Evolutionary conservation across 169 alveolate species (phyloP).

Genomic region (Eimeria brunetti): DNA sequence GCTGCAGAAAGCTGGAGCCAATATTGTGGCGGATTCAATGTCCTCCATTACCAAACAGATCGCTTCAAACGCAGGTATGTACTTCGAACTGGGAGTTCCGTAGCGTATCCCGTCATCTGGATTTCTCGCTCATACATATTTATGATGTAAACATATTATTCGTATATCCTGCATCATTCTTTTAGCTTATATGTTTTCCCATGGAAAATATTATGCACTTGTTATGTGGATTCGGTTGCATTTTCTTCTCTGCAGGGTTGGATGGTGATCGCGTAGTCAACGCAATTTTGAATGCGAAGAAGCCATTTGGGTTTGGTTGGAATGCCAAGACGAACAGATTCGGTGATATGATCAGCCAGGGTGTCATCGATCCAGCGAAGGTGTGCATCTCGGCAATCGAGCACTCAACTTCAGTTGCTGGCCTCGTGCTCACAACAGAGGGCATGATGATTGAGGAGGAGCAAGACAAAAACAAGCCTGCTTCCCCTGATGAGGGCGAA

Average conservation of each 20-base stretch:
- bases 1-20: slow-evolving; percentile 92
- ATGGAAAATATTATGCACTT: too few relatives aligned
- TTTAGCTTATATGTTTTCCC: too few relatives aligned
- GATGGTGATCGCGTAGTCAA: slow-evolving; percentile 91
- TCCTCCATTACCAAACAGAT: slow-evolving; percentile 89
- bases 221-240: not conserved
- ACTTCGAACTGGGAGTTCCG: not conserved
- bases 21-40: slow-evolving; percentile 90
- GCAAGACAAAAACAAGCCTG: slow-evolving; percentile 88
- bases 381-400: slow-evolving; percentile 91
- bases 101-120: not conserved
- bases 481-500: slow-evolving; percentile 22
- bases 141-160: not conserved
- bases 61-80: slow-evolving; percentile 89
- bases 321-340: slow-evolving; percentile 91
- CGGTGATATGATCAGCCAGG: slow-evolving; percentile 93
- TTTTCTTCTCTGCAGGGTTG: slow-evolving; percentile 82
- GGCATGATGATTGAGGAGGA: slow-evolving; percentile 94
- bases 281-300: slow-evolving; percentile 88
- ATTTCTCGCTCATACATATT: not conserved
- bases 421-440: slow-evolving; percentile 93
- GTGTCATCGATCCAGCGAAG: slow-evolving; percentile 94
- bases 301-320: slow-evolving; percentile 93
- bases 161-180: too few relatives aligned
- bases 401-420: slow-evolving; percentile 91